Evolutionary conservation across 495 filamentous ascomycete genomes (phyloP).

Genomic region (Penicillium bialowiezense): DNA sequence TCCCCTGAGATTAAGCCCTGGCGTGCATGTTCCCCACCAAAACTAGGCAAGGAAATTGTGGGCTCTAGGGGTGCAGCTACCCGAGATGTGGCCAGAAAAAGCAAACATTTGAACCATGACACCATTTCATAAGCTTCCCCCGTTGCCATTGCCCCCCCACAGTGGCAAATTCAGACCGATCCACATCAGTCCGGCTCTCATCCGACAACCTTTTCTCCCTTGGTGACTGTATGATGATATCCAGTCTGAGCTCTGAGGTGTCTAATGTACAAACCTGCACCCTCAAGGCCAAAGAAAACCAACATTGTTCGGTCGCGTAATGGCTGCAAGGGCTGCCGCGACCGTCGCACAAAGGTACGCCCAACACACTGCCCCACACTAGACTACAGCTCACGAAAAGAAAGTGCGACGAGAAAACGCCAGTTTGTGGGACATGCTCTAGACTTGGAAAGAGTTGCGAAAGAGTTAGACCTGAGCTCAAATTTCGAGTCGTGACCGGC

Average conservation of each 20-base stretch:
- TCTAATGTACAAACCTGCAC: constrained; percentile 24
- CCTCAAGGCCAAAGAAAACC: constrained; percentile 27
- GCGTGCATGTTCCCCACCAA: too few species aligned
- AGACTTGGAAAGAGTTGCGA: constrained; percentile 35
- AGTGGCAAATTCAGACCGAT: too few species aligned
- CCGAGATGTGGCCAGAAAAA: too few species aligned
- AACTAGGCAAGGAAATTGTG: too few species aligned
- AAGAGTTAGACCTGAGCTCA: constrained; percentile 24
- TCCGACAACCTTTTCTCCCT: too few species aligned
- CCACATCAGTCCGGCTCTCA: too few species aligned
- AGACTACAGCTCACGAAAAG: neutral
- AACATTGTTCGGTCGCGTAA: constrained; percentile 26
- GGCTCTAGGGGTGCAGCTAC: too few species aligned
- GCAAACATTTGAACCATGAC: too few species aligned
- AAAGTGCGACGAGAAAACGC: constrained; percentile 43
- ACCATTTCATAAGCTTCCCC: too few species aligned
- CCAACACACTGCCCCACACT: neutral
- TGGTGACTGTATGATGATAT: neutral
- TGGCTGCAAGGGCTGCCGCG: constrained; percentile 24
- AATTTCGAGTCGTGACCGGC: constrained; percentile 21
- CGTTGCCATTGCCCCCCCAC: too few species aligned
- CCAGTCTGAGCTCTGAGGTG: neutral
- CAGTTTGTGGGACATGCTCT: constrained; percentile 36
- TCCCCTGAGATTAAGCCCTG: too few species aligned
- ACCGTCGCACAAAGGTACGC: constrained; percentile 14